Evolutionary conservation across 2,329 filamentous ascomycete genomes (phyloP), one percentile per base, ranked within the genome.

Genomic region (Cadophora luteo-olivacea): DNA sequence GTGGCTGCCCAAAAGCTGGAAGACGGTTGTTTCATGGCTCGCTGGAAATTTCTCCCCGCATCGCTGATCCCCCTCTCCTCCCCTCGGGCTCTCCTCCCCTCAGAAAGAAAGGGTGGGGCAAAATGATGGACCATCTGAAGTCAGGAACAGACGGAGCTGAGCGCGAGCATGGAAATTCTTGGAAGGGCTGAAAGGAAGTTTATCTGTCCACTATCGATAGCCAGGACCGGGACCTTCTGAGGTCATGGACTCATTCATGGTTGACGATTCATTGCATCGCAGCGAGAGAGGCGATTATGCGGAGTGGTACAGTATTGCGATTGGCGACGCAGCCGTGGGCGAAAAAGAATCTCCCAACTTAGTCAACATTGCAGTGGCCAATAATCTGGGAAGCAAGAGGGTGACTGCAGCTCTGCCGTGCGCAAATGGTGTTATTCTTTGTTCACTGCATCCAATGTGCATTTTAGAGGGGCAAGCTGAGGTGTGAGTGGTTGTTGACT

Each of bases 401-500:
- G 49, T 29, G 61, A 48, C 33, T 64, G 54, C 16, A 60, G 33
- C 16, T 64, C 57, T 60, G 64, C 55, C 64, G 67, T 70, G 69
- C 67, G 68, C 68, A 62, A 32, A 67, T 62, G 62, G 29, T 67
- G 65, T 66, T 66, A 11, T 66, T 52, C 54, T 71, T 61, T 65
- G 52, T 65, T 64, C 64, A 61, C 22, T 14, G 48, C 55, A 62
- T 70, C 70, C 70, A 73, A 69, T 69, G 63, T 67, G 68, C 67
- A 68, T 72, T 41, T 64, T 60, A 68, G 72, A 70, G 70, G 71
- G 69, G 61, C 65, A 71, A 60, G 68, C 69, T 51, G 69, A 66
- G 33, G 54, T 70, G 58, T 75, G 69, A 77, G 68, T 76, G 75
- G 75, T 62, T 60, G 33, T 52, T 16, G 33, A 69, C 54, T 68